Conservation (phyloP, 1,284 basidiomycete species). For the Leccinum griseonigrum region DNA sequence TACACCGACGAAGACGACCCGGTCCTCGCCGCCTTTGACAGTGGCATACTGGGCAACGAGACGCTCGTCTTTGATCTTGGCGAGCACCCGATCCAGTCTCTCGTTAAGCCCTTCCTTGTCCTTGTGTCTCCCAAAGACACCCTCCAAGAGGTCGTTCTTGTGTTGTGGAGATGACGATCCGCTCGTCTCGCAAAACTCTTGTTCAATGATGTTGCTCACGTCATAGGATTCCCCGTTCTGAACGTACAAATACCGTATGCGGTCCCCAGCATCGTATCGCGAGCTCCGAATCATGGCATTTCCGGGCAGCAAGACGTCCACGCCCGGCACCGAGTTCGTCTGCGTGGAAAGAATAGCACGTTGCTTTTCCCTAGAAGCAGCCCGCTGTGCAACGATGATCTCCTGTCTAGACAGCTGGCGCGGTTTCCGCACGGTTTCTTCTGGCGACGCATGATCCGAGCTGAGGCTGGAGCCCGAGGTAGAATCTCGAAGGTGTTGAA, state of each 20-base stretch:
- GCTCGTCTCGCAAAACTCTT: slow-evolving; percentile 65
- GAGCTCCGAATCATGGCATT: slow-evolving; percentile 85
- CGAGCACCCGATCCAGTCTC: slow-evolving; percentile 75
- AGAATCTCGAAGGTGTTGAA: slow-evolving; percentile 69
- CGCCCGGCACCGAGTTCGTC: slow-evolving; percentile 78
- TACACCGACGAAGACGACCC: slow-evolving; percentile 52
- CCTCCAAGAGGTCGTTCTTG: slow-evolving; percentile 64
- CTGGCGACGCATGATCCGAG: slow-evolving; percentile 41
- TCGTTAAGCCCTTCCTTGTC: slow-evolving; percentile 66
- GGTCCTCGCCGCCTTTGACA: slow-evolving; percentile 12
- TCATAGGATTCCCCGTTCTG: slow-evolving; percentile 88
- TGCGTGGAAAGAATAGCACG: slow-evolving; percentile 83
- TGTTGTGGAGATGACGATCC: slow-evolving; percentile 27
- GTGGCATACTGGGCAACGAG: slow-evolving; percentile 23
- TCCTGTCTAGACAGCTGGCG: slow-evolving; percentile 72
- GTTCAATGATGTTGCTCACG: slow-evolving; percentile 89
- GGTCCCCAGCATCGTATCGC: slow-evolving; percentile 64
- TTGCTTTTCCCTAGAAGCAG: slow-evolving; percentile 81
- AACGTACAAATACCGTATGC: slow-evolving; percentile 89
- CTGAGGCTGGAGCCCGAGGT: slow-evolving; percentile 43
- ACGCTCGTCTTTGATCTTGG: slow-evolving; percentile 63
- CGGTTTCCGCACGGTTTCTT: slow-evolving; percentile 27
- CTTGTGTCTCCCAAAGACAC: slow-evolving; percentile 52
- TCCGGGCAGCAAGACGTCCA: slow-evolving; percentile 84
- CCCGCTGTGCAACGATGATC: slow-evolving; percentile 90